Conservation (phyloP, 78 protist species). For the slime mould (Dictyostelium discoideum) region dicty_2.7 NC_007090.3:3206001-3206500, state of each 20-base stretch:
- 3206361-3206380: slow-evolving; percentile 33
- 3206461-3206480: slow-evolving; percentile 95
- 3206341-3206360: slow-evolving; percentile 67
- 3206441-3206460: slow-evolving; percentile 79
- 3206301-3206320: slow-evolving; percentile 67
- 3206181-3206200: slow-evolving; percentile 88
- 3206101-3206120: slow-evolving; percentile 92
- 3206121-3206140: slow-evolving; percentile 97
- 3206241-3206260: slow-evolving; percentile 30
- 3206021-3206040: too few species aligned
- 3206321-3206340: slow-evolving; percentile 46
- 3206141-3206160: slow-evolving; percentile 98
- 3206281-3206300: slow-evolving; percentile 76
- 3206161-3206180: slow-evolving; percentile 79
- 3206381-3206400: slow-evolving; percentile 2
- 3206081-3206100: slow-evolving; percentile 89
- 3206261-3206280: slow-evolving; percentile 81
- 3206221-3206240: slow-evolving; percentile 86
- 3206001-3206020: neutral
- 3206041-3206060: neutral
- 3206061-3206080: slow-evolving; percentile 85
- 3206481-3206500: slow-evolving; percentile 97
- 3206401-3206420: slow-evolving; percentile 80
- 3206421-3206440: slow-evolving; percentile 97
- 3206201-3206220: slow-evolving; percentile 99